A percentile compares a stretch with the other conserved stretches of the same genome.
Conservation (phyloP, 345 rosid species). For the Rhodamnia argentea region DNA sequence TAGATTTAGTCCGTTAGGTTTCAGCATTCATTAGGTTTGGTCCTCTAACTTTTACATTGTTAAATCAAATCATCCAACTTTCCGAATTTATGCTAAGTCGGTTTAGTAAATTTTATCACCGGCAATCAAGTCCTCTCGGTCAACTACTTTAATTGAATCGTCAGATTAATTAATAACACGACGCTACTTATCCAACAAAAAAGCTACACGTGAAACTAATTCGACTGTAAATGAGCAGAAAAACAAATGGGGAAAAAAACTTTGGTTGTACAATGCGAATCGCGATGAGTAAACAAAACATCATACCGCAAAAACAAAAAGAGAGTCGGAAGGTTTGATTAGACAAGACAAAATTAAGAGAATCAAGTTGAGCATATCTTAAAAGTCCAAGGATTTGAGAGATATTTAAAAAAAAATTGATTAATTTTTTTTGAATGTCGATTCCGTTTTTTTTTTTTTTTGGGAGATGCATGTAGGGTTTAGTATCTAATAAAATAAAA, state of each 20-base stretch:
- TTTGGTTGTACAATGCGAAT: neutral
- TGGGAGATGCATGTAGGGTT: too few species aligned
- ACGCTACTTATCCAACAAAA: too few species aligned
- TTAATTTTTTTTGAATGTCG: too few species aligned
- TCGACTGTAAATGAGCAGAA: neutral
- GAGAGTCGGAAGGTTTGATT: neutral
- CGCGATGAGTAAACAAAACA: neutral
- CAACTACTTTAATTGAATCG: neutral
- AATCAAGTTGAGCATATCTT: neutral
- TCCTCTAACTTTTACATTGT: neutral
- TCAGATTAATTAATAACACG: neutral
- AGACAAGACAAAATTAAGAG: neutral
- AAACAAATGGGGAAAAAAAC: too few species aligned
- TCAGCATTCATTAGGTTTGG: neutral
- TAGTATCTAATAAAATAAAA: too few species aligned
- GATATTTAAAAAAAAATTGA: too few species aligned
- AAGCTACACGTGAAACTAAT: accelerated
- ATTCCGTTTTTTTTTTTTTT: too few species aligned
- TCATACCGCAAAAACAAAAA: neutral
- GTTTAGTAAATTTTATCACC: neutral
- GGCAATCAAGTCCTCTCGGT: accelerated
- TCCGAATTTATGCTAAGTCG: accelerated
- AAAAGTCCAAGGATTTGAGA: neutral
- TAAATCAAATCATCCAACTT: neutral
- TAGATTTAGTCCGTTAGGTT: neutral